Base-by-base conservation (phyloP, 495 filamentous ascomycete genomes). In the Tuber calosporum region DNA sequence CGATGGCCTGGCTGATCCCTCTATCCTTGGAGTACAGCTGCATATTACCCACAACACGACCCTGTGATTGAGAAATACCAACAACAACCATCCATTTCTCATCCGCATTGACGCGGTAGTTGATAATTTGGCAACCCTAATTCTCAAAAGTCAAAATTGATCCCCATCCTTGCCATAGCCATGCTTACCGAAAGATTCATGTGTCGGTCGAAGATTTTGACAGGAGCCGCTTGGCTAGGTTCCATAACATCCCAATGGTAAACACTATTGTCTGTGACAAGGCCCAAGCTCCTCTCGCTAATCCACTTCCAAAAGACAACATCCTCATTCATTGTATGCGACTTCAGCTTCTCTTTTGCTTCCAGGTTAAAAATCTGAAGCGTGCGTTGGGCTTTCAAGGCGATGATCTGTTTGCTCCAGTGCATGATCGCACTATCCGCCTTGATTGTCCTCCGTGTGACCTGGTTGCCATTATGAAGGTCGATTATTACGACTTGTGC, bases 391-490 rank as follows among this genome's bases (percentile, higher is more conserved):
- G 95, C 96, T 83, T 93, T 94, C 74, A 99, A 88, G 66, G 96
- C 95, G 82, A 99, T 98, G 83, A 98, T 94, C 82, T 95, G 92
- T 82, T 90, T 90, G 78, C 86, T 88, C 92, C 93, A 97, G 88
- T 99, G 95, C 95, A 99, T 97, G 82, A 99, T 97, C 75, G 95
- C 96, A 88, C 93, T 97, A 86, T 99, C 95, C 78, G 95, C 96
- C 85, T 97, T 98, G 86, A 99, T 99, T 13, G 94, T 93, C 77
- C 95, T 88, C 76, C 92, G 90, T 74, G 93, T 96, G 81, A 96
- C 87, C 84, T 93, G 91, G 87, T 97, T 96, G 84, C 88, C 88
- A 85, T 96, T 93, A 84, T 97, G 96, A 80, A 99, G 90, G 82
- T 98, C 90, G 83, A 99, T 85, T 83, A 98, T 99, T 83, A 98